These are phyloP conservation scores for Phytophthora pluvialis DNA, from an alignment of 352 stramenopile species.

Conservation along the genomic window DNA sequence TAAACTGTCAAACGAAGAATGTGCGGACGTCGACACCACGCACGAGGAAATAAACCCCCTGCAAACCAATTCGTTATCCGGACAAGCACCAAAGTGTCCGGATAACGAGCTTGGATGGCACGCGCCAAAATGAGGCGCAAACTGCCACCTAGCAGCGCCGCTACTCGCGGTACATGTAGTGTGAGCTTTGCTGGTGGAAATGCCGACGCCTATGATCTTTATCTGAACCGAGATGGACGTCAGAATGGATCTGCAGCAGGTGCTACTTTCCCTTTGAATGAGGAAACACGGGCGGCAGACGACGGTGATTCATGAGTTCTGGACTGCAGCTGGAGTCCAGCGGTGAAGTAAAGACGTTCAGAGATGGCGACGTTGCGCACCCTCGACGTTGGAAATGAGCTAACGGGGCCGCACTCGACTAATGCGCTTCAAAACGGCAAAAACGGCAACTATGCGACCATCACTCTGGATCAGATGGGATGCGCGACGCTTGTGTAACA, in stretches of 20 bases:
- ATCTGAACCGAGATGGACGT: too few species aligned
- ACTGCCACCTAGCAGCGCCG: too few species aligned
- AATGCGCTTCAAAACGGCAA: slow-evolving; percentile 1
- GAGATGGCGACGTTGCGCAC: neutral
- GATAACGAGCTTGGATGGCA: neutral
- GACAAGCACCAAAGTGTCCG: too few species aligned
- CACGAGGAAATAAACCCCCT: neutral
- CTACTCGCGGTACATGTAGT: too few species aligned
- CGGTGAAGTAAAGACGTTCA: neutral
- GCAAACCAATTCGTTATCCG: slow-evolving; percentile 20
- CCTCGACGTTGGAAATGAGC: slow-evolving; percentile 5
- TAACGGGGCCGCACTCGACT: slow-evolving; percentile 6
- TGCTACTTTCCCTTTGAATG: too few species aligned
- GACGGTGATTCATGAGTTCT: slow-evolving; percentile 3
- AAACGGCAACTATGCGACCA: slow-evolving; percentile 21
- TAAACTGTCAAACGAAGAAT: slow-evolving; percentile 11
- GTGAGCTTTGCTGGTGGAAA: too few species aligned
- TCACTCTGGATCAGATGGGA: slow-evolving; percentile 14
- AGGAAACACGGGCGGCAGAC: too few species aligned
- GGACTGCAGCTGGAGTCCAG: neutral
- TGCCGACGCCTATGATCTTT: too few species aligned
- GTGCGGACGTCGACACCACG: neutral
- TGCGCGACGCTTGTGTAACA: neutral
- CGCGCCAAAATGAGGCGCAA: too few species aligned
- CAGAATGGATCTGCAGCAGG: too few species aligned